Evolutionary conservation across 345 rosid genomes (phyloP).

Genomic region (Eucalyptus cloeziana): DNA sequence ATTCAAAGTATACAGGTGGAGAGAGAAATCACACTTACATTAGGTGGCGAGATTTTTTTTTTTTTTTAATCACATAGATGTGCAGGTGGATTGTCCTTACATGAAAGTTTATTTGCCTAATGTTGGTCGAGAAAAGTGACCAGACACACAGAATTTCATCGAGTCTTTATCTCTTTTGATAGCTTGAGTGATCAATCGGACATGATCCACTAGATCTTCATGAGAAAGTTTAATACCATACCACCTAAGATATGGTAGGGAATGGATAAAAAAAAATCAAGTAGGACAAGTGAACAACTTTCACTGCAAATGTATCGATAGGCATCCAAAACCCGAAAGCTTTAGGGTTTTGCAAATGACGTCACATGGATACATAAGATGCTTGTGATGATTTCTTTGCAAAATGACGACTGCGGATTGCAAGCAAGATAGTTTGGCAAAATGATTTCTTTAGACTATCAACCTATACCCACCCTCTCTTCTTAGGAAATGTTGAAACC

Average conservation of each 20-base stretch:
- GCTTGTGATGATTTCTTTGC: slow-evolving; percentile 10
- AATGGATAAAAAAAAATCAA: neutral
- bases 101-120: neutral
- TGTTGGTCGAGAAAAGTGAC: neutral
- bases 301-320: neutral
- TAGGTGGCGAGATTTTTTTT: too few relatives aligned
- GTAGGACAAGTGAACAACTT: too few relatives aligned
- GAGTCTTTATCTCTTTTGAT: slow-evolving; percentile 31
- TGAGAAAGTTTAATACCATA: slow-evolving; percentile 32
- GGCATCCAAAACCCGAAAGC: slow-evolving; percentile 18
- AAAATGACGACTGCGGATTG: slow-evolving; percentile 28
- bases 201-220: slow-evolving; percentile 34
- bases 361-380: slow-evolving; percentile 9
- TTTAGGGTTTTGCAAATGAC: slow-evolving; percentile 3
- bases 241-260: slow-evolving; percentile 5
- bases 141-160: slow-evolving; percentile 17
- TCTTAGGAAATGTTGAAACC: too few relatives aligned
- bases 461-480: slow-evolving; percentile 13
- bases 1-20: too few relatives aligned
- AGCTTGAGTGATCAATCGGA: slow-evolving; percentile 24
- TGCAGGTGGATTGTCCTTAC: too few relatives aligned
- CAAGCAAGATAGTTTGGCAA: slow-evolving; percentile 1
- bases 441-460: slow-evolving; percentile 25
- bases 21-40: too few relatives aligned
- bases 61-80: too few relatives aligned